Evolutionary conservation across 169 alveolate species (phyloP).

Genomic region (Plasmodium falciparum): DNA sequence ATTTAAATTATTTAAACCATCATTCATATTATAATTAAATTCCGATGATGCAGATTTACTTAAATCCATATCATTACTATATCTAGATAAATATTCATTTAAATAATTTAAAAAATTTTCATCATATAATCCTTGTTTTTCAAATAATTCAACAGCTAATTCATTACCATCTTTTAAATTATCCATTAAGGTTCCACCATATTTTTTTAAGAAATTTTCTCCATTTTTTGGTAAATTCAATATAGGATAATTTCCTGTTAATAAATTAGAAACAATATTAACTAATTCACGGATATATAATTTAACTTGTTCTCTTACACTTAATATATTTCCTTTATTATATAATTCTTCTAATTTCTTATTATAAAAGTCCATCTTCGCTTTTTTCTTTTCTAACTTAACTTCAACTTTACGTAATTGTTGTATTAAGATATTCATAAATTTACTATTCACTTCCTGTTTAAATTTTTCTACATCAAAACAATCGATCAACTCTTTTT

Average conservation of each 20-base stretch:
- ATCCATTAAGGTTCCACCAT: conserved; percentile 90
- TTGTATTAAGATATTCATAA: conserved; percentile 84
- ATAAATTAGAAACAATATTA: conserved; percentile 88
- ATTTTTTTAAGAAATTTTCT: conserved; percentile 85
- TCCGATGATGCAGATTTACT: conserved; percentile 41
- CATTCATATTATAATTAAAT: conserved; percentile 37
- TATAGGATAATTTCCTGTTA: conserved; percentile 91
- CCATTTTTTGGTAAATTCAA: conserved; percentile 88
- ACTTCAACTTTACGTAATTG: conserved; percentile 87
- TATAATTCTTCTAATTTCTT: conserved; percentile 81
- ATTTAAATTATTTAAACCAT: conserved; percentile 20
- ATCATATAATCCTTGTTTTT: conserved; percentile 87
- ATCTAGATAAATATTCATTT: conserved; percentile 73
- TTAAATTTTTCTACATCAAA: conserved; percentile 86
- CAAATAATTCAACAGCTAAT: conserved; percentile 87
- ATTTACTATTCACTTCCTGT: conserved; percentile 86
- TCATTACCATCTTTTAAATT: conserved; percentile 90
- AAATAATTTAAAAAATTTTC: conserved; percentile 84
- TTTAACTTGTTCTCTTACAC: conserved; percentile 87
- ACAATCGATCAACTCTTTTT: conserved; percentile 80
- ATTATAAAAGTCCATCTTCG: conserved; percentile 81
- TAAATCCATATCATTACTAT: conserved; percentile 78
- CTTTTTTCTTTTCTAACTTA: conserved; percentile 83
- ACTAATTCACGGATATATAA: conserved; percentile 88
- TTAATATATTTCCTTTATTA: conserved; percentile 80